Evolutionary conservation across 768 basidiomycete genomes (phyloP).

Genomic region (Lentinula lateritia): DNA sequence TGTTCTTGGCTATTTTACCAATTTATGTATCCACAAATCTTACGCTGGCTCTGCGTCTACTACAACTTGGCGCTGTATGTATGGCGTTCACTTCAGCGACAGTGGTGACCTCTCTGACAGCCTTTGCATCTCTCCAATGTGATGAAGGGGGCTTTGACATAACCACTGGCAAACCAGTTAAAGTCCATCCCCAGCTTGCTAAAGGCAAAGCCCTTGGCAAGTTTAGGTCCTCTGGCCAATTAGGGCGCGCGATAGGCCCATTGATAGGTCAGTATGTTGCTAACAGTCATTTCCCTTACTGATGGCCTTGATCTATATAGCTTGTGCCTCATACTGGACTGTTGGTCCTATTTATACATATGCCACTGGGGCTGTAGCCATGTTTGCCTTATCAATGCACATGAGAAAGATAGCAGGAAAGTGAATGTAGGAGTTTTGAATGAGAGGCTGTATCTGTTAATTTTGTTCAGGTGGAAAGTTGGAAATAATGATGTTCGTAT

Average conservation of each 20-base stretch:
- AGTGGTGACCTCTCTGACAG: slow-evolving; percentile 90
- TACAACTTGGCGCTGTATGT: slow-evolving; percentile 71
- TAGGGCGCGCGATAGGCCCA: slow-evolving; percentile 91
- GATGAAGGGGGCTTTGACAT: slow-evolving; percentile 61
- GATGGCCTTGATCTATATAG: slow-evolving; percentile 27
- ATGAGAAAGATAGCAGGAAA: slow-evolving; percentile 50
- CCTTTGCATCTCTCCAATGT: slow-evolving; percentile 86
- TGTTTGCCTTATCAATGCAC: slow-evolving; percentile 49
- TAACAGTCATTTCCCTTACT: not conserved
- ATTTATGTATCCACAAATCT: slow-evolving; percentile 36
- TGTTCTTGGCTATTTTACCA: slow-evolving; percentile 70
- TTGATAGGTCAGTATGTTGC: slow-evolving; percentile 58
- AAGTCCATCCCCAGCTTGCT: slow-evolving; percentile 62
- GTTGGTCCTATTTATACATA: slow-evolving; percentile 82
- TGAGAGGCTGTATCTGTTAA: not conserved
- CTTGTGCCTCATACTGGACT: slow-evolving; percentile 86
- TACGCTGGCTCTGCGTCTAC: slow-evolving; percentile 41
- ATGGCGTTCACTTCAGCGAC: slow-evolving; percentile 94
- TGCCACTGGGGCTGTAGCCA: slow-evolving; percentile 53
- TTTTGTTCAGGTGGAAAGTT: not conserved
- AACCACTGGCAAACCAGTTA: slow-evolving; percentile 47
- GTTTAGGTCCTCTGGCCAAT: slow-evolving; percentile 90
- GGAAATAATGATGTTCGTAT: not conserved
- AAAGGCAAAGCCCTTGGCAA: slow-evolving; percentile 81
- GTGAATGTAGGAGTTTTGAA: slow-evolving; percentile 19